Conservation (phyloP, 2,329 filamentous ascomycete genomes). For the Diplodia seriata region DNA sequence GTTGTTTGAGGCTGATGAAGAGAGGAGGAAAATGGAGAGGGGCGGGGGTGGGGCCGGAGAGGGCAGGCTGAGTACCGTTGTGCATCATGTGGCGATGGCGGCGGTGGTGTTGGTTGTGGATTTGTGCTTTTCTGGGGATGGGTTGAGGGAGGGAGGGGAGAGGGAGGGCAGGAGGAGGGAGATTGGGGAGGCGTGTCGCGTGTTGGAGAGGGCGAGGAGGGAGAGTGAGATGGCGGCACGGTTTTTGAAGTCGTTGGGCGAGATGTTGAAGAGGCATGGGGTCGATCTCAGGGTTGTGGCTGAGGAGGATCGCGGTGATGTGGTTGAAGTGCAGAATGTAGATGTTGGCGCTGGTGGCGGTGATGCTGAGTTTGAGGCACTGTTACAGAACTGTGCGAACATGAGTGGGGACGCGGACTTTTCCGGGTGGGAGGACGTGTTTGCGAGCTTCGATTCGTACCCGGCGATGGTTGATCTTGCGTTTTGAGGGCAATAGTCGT, state of each 20-base stretch:
- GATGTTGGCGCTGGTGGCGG: neutral
- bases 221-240: constrained; percentile 5
- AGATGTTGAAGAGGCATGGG: neutral
- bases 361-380: neutral
- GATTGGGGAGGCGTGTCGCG: neutral
- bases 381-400: neutral
- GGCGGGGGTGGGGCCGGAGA: neutral
- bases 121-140: neutral
- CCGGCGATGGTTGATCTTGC: neutral
- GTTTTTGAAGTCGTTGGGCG: constrained; percentile 4
- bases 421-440: neutral
- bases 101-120: constrained; percentile 15
- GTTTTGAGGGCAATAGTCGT: too few relatives aligned
- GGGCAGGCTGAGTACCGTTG: neutral
- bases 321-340: too few relatives aligned
- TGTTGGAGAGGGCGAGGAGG: neutral
- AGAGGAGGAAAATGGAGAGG: neutral
- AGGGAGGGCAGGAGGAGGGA: neutral
- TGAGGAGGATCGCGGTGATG: neutral
- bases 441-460: neutral
- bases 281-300: too few relatives aligned
- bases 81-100: constrained; percentile 10
- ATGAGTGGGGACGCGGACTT: neutral
- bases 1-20: neutral
- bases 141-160: neutral